Conservation (phyloP, 208 protist genomes). For the Naegleria fowleri region DNA sequence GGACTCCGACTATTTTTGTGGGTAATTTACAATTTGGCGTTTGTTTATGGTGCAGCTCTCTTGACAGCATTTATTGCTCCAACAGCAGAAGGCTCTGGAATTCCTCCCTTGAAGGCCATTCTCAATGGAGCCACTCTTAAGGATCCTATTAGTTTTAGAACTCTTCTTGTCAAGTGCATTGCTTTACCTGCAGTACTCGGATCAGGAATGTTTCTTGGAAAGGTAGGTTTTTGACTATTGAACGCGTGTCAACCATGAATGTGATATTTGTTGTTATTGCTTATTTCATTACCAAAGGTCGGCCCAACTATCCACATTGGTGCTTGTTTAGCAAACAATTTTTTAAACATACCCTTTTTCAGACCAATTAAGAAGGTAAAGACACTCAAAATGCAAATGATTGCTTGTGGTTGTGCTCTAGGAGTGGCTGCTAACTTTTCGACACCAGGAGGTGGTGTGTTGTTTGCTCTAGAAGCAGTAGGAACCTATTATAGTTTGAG, state of each 20-base stretch:
- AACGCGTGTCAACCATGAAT: no score
- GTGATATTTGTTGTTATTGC: no score
- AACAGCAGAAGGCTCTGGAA: neutral
- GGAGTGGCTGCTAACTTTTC: neutral
- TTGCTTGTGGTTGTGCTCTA: neutral
- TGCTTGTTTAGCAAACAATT: neutral
- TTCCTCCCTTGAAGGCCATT: neutral
- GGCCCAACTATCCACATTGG: neutral
- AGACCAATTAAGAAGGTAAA: neutral
- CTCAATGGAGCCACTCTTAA: neutral
- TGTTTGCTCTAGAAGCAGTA: neutral
- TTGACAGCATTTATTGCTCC: neutral
- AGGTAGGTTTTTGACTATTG: neutral
- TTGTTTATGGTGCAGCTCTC: neutral
- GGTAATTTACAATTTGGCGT: neutral
- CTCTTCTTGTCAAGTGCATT: neutral
- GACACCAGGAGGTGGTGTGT: neutral
- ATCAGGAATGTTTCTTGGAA: neutral
- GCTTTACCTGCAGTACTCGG: neutral
- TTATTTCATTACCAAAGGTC: neutral
- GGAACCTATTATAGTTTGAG: neutral
- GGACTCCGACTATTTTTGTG: neutral
- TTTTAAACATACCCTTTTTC: neutral
- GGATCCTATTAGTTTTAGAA: neutral
- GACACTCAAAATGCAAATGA: neutral